phyloP scores from a whole-genome alignment of 805 yeast species.

The Cyberlindnera euphorbiiphila region DNA sequence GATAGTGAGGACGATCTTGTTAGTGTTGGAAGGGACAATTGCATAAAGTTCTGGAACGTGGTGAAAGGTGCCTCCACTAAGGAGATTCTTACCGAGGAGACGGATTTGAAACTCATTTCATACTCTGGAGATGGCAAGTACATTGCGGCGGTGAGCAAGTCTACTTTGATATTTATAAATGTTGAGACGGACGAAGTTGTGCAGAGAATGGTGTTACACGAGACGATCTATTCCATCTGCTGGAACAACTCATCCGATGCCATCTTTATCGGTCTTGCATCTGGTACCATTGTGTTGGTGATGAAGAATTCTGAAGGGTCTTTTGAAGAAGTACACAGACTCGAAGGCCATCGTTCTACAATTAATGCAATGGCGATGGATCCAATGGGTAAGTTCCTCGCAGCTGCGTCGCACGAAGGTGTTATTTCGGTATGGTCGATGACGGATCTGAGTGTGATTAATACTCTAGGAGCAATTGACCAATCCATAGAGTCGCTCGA shows the following conservation, averaged over 20 bases:
- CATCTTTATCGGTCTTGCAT: slow-evolving; percentile 43
- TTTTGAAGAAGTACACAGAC: slow-evolving; percentile 14
- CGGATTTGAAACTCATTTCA: slow-evolving; percentile 26
- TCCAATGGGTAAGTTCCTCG: slow-evolving; percentile 47
- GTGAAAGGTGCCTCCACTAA: slow-evolving; percentile 32
- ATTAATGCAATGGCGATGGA: slow-evolving; percentile 45
- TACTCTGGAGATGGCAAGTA: slow-evolving; percentile 38
- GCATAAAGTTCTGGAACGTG: slow-evolving; percentile 45
- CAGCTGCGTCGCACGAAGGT: slow-evolving; percentile 57
- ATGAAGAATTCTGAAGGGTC: slow-evolving; percentile 10
- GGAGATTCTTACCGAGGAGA: slow-evolving; percentile 30
- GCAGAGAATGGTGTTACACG: slow-evolving; percentile 26
- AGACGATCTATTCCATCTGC: slow-evolving; percentile 27
- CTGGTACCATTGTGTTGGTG: slow-evolving; percentile 39
- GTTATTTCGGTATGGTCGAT: slow-evolving; percentile 48
- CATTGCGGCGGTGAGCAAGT: slow-evolving; percentile 41
- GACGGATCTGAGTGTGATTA: slow-evolving; percentile 34
- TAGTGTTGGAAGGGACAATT: slow-evolving; percentile 45
- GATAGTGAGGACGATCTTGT: slow-evolving; percentile 41
- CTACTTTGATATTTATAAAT: slow-evolving; percentile 35
- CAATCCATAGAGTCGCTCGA: slow-evolving; percentile 40
- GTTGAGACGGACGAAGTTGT: slow-evolving; percentile 30
- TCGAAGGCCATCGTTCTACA: slow-evolving; percentile 49
- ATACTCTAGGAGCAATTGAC: slow-evolving; percentile 39
- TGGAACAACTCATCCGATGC: slow-evolving; percentile 35